A percentile compares a stretch with the other conserved stretches of the same genome.
Conservation (phyloP, 164 flowering plant species). For the Malania oleifera region DNA sequence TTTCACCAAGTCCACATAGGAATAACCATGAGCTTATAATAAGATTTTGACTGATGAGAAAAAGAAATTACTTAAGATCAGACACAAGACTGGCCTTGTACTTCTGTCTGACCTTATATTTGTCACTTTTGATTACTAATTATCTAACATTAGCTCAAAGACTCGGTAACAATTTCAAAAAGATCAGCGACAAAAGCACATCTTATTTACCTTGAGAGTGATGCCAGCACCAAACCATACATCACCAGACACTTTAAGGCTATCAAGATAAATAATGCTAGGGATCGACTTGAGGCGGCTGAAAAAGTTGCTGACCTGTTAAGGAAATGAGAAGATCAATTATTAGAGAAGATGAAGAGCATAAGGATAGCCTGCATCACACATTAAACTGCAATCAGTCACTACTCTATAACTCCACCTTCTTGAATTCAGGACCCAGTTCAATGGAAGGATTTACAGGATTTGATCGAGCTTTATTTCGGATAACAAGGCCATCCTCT, state of each 20-base stretch:
- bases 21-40: no score
- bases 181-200: neutral
- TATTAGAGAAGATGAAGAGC: neutral
- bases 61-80: no score
- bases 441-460: conserved; percentile 85
- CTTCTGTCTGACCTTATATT: no score
- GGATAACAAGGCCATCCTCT: conserved; percentile 60
- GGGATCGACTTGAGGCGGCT: conserved; percentile 92
- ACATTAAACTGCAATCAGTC: conserved; percentile 1
- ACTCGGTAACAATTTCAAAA: neutral
- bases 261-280: conserved; percentile 85
- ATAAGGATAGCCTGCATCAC: no score
- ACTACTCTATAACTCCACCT: conserved; percentile 38
- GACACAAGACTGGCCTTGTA: no score
- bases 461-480: conserved; percentile 64
- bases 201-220: conserved; percentile 65
- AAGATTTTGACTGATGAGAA: no score
- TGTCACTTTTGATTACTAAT: no score
- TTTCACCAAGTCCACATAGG: no score
- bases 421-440: conserved; percentile 91
- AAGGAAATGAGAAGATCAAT: neutral
- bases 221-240: conserved; percentile 87
- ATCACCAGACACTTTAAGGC: conserved; percentile 90
- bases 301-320: conserved; percentile 70
- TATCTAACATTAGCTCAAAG: no score